Evolutionary conservation across 2,329 filamentous ascomycete genomes (phyloP), one percentile per base, ranked within the genome.

Genomic region (Aspergillus costaricaensis): DNA sequence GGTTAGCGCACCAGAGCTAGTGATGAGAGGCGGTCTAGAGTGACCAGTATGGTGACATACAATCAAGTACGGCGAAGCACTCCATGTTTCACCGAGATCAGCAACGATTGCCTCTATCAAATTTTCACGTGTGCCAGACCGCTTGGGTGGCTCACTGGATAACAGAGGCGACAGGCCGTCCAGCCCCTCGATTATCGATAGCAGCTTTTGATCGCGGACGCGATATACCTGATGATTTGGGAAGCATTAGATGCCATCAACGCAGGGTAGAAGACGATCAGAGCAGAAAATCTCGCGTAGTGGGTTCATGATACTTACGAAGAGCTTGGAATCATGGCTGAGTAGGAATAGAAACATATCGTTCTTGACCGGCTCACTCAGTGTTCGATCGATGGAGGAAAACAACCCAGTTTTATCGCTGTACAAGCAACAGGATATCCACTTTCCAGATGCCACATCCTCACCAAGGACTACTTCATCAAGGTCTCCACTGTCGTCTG

Each of bases 391-490:
- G 72, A 68, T 5, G 66, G 62, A 69, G 55, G 81, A 72, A 74
- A 91, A 87, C 62, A 85, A 70, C 5, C 85, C 83, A 15, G 78
- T 76, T 2, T 77, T 81, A 67, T 93, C 90, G n/a, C 83, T 81
- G 73, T 96, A 98, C 0, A 98, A 77, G 68, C 90, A 96, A 9
- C 91, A 93, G 3, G 91, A 90, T 6, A 89, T 79, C 91, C 95
- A 97, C 71, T 90, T 91, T 2, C 84, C 88, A 1, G 83, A 76
- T 2, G 88, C 78, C 0, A 83, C 69, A 8, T 82, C 79, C 27
- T 88, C 86, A 32, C 85, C 81, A 65, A 86, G 83, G 48, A 90
- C 86, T 3, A 96, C 77, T 72, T 96, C 91, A 71, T 96, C 93
- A 2, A 98, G 81, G 68, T 99, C 95, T 48, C 91, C 89, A 69